Evolutionary conservation across 2,329 filamentous ascomycete species (phyloP), one percentile per base, ranked within the genome.

Genomic region (Penicillium sp.): DNA sequence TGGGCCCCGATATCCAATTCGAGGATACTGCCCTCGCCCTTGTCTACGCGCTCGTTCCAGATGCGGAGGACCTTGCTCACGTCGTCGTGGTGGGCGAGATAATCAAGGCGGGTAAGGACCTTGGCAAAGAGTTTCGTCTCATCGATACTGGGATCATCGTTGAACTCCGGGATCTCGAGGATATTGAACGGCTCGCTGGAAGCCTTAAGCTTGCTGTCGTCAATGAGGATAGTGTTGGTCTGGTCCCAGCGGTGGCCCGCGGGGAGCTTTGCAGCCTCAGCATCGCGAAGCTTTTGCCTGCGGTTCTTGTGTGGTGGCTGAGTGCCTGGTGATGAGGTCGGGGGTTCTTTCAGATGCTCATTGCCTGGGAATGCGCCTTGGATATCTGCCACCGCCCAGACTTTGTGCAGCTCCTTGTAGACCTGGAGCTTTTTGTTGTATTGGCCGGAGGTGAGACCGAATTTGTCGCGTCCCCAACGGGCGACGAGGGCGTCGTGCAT

Each of bases 181-280:
- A 93, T 76, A 61, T 97, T 97, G 70, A 81, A 80, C 1, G 93
- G 93, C 67, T 98, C 88, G 48, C 79, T 84, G 24, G 80, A 76
- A 0, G 84, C 90, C 73, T 97, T 98, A 61, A 90, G 77, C 1
- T 70, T 61, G 28, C 84, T 87, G 69, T 97, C 93, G 59, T 98
- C 93, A 34, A 97, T 82, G 24, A 98, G 75, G 6, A 97, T 77
- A 0, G 93, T 97, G 67, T 97, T 95, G 44, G 77, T 77, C 70
- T 95, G 89, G 59, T 83, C 78, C 85, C 89, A 97, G 0, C 58
- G 65, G 62, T 64, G n/a, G 72, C 78, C 66, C 78, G 76, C 31
- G 72, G 70, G 7, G 54, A 62, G 50, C 64, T 41, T 41, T 17
- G 26, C 29, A n/a, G 15, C 43, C 29, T 28, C 17, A 15, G 32